Evolutionary conservation across 768 basidiomycete genomes (phyloP).

Genomic region (Boletus insuetus): DNA sequence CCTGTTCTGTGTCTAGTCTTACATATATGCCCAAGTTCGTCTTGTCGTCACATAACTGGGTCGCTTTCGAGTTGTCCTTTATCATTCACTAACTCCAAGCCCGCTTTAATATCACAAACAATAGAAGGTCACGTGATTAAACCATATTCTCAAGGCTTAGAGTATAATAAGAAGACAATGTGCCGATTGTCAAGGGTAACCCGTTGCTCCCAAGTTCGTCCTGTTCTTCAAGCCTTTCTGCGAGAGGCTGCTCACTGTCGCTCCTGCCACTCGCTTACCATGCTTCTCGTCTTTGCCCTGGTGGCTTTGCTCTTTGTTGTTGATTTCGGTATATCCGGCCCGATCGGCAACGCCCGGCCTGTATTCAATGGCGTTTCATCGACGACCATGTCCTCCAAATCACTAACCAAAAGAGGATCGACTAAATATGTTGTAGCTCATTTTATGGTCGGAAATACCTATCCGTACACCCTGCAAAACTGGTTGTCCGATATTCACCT

Average conservation of each 20-base stretch:
- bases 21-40: no score
- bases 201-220: neutral
- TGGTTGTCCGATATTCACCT: slow-evolving; percentile 53
- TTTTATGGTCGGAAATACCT: slow-evolving; percentile 64
- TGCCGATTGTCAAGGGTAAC: neutral
- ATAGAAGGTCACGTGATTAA: neutral
- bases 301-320: slow-evolving; percentile 11
- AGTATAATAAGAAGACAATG: slow-evolving; percentile 9
- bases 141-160: slow-evolving; percentile 4
- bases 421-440: slow-evolving; percentile 54
- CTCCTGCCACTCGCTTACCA: slow-evolving; percentile 17
- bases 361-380: no score
- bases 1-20: no score
- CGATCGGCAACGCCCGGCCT: slow-evolving; percentile 12
- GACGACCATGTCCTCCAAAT: neutral
- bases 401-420: slow-evolving; percentile 12
- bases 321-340: slow-evolving; percentile 8
- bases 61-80: no score
- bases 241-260: slow-evolving; percentile 7
- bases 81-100: no score
- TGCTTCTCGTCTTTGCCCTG: slow-evolving; percentile 13
- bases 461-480: slow-evolving; percentile 46
- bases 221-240: slow-evolving; percentile 3
- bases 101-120: no score
- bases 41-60: no score